phyloP scores from a whole-genome alignment of 768 basidiomycete species.

The Lactarius psammicola region DNA sequence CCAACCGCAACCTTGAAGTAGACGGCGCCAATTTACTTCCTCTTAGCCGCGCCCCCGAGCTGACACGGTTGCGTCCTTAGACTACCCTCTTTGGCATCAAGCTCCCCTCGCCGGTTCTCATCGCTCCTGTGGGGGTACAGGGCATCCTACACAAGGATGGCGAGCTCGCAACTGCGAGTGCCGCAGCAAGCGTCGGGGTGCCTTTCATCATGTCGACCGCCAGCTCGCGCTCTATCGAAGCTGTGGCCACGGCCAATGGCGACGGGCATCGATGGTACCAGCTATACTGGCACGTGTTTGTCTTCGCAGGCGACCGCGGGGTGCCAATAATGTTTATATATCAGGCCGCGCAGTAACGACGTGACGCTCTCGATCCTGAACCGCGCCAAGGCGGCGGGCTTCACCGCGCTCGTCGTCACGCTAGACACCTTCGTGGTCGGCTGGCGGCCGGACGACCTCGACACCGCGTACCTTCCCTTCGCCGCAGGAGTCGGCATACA shows the following conservation, averaged over 20 bases:
- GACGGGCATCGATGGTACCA: constrained; percentile 75
- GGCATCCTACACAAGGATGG: constrained; percentile 68
- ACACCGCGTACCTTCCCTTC: constrained; percentile 64
- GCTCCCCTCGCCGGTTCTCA: constrained; percentile 56
- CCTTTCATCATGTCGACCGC: constrained; percentile 79
- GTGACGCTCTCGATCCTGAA: constrained; percentile 61
- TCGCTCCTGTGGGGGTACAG: constrained; percentile 73
- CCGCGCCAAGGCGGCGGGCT: constrained; percentile 65
- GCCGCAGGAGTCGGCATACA: constrained; percentile 62
- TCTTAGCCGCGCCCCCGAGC: not conserved
- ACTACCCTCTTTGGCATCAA: constrained; percentile 70
- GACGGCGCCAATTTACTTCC: constrained; percentile 18
- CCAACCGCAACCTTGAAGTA: constrained; percentile 59
- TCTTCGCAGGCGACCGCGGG: no score
- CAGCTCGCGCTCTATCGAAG: constrained; percentile 67
- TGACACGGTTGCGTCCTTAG: constrained; percentile 37
- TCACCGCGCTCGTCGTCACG: constrained; percentile 72
- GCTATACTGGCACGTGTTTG: constrained; percentile 65
- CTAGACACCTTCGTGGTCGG: constrained; percentile 72
- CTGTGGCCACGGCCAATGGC: constrained; percentile 71
- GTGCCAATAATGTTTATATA: no score
- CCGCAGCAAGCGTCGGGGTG: constrained; percentile 58
- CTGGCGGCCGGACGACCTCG: constrained; percentile 76
- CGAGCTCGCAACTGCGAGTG: constrained; percentile 68
- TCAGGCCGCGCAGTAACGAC: constrained; percentile 62